Base-by-base conservation (phyloP, 805 yeast genomes). In the Yamadazyma endophytica region DNA sequence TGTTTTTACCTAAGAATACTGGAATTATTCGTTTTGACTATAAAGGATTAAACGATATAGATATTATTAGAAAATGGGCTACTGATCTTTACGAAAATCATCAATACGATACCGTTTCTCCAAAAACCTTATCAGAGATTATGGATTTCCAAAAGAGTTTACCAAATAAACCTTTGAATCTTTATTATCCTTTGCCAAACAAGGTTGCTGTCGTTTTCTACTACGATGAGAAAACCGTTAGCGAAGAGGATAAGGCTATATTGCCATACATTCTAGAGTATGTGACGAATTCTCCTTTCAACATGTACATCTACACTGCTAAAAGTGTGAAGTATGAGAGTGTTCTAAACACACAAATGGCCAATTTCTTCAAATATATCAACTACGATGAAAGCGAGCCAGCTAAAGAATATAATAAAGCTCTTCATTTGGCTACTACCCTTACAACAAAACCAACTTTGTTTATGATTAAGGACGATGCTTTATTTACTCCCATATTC, bases 401-500 rank as follows among this genome's bases (percentile, higher is more conserved):
- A 1, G 36, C 35, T 4, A 50, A 56, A 13, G 47, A 44, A 25
- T 70, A 64, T 39, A 62, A 75, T 48, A 63, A 67, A 31, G 70
- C 68, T 13, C 51, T 71, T 60, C 65, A 63, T 39, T 52, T 64
- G 12, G 62, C 82, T 15, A 70, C 75, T 17, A 64, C 80, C 2
- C 50, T 77, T 16, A 67, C 87, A 0, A 65, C 79, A 6, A 62
- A 63, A 21, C 94, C 94, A 2, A 76, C 84, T 11, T 44, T 83
- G 13, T 55, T 77, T 18, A 59, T 80, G 14, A 72, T 79, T 51
- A 79, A 74, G 43, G 81, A 81, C 32, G 70, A 73, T 32, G 60
- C 76, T 9, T 49, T 74, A 33, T 47, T 71, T 19, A 69, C 84
- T 0, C 57, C 61, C 4, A 68, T 79, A 4, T 79, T 54, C 41